phyloP scores from a whole-genome alignment of 768 basidiomycete species.

The Austroboletus eburneus region DNA sequence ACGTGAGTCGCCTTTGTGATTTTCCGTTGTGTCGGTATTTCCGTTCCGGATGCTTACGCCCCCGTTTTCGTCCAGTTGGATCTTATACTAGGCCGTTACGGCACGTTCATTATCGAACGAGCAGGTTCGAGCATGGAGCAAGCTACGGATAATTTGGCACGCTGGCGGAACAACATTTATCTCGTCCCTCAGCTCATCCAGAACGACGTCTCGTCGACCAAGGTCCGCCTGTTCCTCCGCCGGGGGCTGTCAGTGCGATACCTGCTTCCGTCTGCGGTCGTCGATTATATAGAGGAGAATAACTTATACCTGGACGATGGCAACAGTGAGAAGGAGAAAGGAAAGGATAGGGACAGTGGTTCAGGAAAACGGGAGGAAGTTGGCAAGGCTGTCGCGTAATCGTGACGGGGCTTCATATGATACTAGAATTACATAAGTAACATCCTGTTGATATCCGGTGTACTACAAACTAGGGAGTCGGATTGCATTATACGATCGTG shows the following conservation, averaged over 20 bases:
- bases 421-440: too few species aligned
- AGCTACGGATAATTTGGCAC: constrained; percentile 68
- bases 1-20: constrained; percentile 62
- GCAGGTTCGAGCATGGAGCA: constrained; percentile 90
- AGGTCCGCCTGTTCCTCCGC: constrained; percentile 77
- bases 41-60: constrained; percentile 12
- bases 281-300: constrained; percentile 90
- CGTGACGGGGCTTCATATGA: too few species aligned
- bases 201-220: constrained; percentile 96
- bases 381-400: constrained; percentile 9
- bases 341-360: constrained; percentile 31
- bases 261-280: constrained; percentile 84
- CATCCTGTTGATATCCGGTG: too few species aligned
- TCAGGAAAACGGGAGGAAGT: constrained; percentile 29
- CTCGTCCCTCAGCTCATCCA: constrained; percentile 93
- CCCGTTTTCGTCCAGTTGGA: constrained; percentile 60
- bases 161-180: constrained; percentile 81
- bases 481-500: too few species aligned
- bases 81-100: constrained; percentile 93
- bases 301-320: constrained; percentile 70
- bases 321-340: constrained; percentile 34
- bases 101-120: constrained; percentile 91
- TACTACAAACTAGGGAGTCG: too few species aligned
- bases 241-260: constrained; percentile 84
- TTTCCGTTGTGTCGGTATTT: not conserved